Percentiles rank a stretch among this genome's conserved stretches.
These are phyloP conservation scores for Ophiostoma sp. DNA, from an alignment of 2,329 filamentous ascomycete species.

Conservation along the genomic window DNA sequence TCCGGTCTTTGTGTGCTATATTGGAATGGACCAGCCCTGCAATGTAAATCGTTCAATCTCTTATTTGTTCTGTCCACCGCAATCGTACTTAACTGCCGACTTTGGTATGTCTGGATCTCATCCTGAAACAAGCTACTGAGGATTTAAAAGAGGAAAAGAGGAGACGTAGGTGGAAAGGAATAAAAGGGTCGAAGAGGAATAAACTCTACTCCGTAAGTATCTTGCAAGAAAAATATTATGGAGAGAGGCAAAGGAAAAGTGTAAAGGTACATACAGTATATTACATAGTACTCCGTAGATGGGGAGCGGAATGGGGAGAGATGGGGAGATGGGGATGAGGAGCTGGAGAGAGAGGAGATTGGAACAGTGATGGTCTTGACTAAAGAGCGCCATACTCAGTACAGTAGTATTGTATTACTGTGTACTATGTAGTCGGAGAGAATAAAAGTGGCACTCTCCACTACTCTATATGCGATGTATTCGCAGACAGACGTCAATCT, in stretches of 20 bases:
- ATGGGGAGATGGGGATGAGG: not conserved
- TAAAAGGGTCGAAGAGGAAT: not conserved
- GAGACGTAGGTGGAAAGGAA: constrained; percentile 1
- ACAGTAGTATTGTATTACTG: too few species aligned
- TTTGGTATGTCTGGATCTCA: constrained; percentile 14
- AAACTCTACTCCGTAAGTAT: too few species aligned
- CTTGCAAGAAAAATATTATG: not conserved
- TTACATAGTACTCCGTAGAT: too few species aligned
- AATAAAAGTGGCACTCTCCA: not conserved
- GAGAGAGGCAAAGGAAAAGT: not conserved
- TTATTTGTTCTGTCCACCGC: not conserved
- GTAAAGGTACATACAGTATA: too few species aligned
- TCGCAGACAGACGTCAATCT: not conserved
- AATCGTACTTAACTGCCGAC: constrained; percentile 8
- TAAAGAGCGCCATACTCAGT: not conserved
- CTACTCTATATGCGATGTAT: not conserved
- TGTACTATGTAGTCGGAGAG: not conserved
- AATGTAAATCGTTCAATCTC: constrained; percentile 8
- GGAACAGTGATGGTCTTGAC: too few species aligned
- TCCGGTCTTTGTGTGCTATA: not conserved
- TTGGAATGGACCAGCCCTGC: constrained; percentile 1
- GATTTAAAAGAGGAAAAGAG: constrained; percentile 6
- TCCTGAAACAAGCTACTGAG: constrained; percentile 16
- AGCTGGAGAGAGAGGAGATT: not conserved
- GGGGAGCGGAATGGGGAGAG: not conserved